A percentile compares a stretch with the other conserved stretches of the same genome.
These are phyloP conservation scores for Lobulomyces angularis DNA, from an alignment of 192 early-diverging fungal genomes.

Conservation along the genomic window DNA sequence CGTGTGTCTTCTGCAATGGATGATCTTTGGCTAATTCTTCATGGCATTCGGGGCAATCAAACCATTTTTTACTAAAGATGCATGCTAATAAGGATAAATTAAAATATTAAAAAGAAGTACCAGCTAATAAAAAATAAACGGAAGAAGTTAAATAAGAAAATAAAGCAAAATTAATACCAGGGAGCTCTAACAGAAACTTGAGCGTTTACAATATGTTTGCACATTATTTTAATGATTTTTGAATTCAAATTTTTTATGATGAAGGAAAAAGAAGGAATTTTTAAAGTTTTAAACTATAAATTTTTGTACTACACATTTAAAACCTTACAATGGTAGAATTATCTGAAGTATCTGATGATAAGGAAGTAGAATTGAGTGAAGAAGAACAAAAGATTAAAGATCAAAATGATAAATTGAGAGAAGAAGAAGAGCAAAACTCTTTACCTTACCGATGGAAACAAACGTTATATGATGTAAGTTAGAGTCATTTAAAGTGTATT, in stretches of 20 bases:
- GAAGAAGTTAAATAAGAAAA: neutral
- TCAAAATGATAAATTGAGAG: no score
- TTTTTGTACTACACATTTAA: no score
- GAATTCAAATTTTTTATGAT: neutral
- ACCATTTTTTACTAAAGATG: conserved; percentile 94
- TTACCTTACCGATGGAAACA: conserved; percentile 73
- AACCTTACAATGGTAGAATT: no score
- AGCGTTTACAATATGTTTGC: conserved; percentile 96
- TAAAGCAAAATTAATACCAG: neutral
- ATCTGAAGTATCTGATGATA: no score
- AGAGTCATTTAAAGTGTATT: no score
- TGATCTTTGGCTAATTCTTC: conserved; percentile 62
- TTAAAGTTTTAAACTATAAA: no score
- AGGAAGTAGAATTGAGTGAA: no score
- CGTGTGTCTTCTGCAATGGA: conserved; percentile 58
- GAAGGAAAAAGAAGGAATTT: no score
- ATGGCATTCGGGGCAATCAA: conserved; percentile 94
- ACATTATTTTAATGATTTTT: no score
- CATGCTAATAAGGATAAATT: conserved; percentile 80
- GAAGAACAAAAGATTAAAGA: no score
- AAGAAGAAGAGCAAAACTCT: no score
- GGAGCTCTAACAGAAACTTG: conserved; percentile 61
- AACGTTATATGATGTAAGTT: conserved; percentile 67
- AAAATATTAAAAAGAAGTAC: no score
- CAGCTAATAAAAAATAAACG: conserved; percentile 1